Percentiles rank a stretch among this genome's conserved stretches.
phyloP scores from a whole-genome alignment of 148 eudicot species.

The Amaranthus palmeri region DNA sequence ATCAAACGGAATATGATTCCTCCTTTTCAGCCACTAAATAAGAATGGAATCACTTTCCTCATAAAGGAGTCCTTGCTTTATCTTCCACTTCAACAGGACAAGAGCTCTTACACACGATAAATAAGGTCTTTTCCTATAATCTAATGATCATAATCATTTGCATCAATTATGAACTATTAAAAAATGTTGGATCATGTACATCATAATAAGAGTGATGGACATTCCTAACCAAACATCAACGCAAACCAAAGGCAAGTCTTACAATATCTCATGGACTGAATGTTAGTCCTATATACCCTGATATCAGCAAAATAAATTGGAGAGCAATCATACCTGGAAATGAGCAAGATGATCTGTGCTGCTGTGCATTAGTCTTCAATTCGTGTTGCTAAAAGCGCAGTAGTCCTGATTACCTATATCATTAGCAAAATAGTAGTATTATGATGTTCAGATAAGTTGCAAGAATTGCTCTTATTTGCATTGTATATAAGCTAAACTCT shows the following conservation, averaged over 20 bases:
- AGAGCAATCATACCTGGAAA: constrained; percentile 5
- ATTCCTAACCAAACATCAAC: not conserved
- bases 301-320: not conserved
- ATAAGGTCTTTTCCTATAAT: constrained; percentile 24
- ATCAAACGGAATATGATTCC: constrained; percentile 39
- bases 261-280: not conserved
- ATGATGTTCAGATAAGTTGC: not conserved
- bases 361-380: not conserved
- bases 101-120: constrained; percentile 23
- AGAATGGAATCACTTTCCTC: constrained; percentile 38
- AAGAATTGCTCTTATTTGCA: not conserved
- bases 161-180: not conserved
- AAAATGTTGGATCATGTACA: constrained; percentile 1
- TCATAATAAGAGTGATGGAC: constrained; percentile 10
- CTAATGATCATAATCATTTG: constrained; percentile 25
- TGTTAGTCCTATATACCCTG: not conserved
- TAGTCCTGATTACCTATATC: constrained; percentile 1
- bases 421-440: not conserved
- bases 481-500: not conserved
- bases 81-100: constrained; percentile 16
- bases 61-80: constrained; percentile 17
- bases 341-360: not conserved
- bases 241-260: not conserved
- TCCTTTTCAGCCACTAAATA: constrained; percentile 33
- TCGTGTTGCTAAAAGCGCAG: not conserved